Conservation (phyloP, 1,284 basidiomycete genomes). For the Afroboletus lepidellus region DNA sequence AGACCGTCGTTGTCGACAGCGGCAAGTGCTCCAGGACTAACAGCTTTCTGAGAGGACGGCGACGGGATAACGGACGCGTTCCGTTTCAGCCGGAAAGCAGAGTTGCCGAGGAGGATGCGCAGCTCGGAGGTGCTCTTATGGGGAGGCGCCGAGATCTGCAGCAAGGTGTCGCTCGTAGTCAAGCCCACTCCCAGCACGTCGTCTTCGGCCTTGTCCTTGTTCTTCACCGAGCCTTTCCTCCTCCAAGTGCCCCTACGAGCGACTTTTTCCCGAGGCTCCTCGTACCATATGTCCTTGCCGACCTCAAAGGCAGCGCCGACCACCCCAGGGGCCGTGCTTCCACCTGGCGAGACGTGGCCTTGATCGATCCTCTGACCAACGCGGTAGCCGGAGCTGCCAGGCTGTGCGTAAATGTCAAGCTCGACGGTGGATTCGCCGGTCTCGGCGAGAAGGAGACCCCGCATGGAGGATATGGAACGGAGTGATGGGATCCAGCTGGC, state of each 20-base stretch:
- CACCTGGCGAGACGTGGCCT: constrained; percentile 32
- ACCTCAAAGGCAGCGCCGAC: constrained; percentile 11
- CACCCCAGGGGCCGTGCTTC: constrained; percentile 14
- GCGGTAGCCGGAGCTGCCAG: constrained; percentile 36
- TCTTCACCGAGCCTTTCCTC: constrained; percentile 8
- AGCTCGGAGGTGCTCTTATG: constrained; percentile 54
- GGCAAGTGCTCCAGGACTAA: constrained; percentile 8
- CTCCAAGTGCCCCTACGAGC: constrained; percentile 20
- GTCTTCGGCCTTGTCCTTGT: constrained; percentile 5
- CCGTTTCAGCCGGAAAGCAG: constrained; percentile 52
- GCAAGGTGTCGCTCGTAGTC: constrained; percentile 50
- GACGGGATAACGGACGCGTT: constrained; percentile 46
- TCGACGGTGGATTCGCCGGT: constrained; percentile 44
- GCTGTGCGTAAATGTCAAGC: constrained; percentile 35
- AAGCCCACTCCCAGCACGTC: constrained; percentile 27
- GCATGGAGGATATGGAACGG: constrained; percentile 43
- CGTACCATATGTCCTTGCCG: constrained; percentile 26
- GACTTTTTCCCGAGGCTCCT: constrained; percentile 7
- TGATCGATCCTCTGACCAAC: constrained; percentile 40
- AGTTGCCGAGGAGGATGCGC: constrained; percentile 58
- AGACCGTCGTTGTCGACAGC: constrained; percentile 15
- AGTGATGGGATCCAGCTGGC: constrained; percentile 30
- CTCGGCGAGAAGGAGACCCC: constrained; percentile 44
- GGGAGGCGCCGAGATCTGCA: constrained; percentile 47
- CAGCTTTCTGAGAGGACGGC: constrained; percentile 8